Evolutionary conservation across 345 rosid species (phyloP).

Genomic region (Pseudoturritis turrita): DNA sequence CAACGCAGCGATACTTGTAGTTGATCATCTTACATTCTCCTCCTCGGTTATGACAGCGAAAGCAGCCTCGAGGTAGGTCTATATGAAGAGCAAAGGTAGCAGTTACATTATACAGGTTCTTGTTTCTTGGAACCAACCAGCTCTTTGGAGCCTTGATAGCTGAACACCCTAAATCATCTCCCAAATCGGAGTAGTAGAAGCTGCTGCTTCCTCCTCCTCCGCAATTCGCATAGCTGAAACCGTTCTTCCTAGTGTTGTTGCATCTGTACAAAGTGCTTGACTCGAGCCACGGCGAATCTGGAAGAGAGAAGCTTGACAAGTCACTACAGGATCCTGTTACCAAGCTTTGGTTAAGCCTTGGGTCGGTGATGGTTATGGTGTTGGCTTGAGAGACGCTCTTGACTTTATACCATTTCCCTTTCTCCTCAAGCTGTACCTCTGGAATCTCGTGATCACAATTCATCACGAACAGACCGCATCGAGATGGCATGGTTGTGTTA

Average conservation of each 20-base stretch:
- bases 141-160: conserved; percentile 14
- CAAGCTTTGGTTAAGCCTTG: not conserved
- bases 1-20: not conserved
- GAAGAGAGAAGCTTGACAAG: conserved; percentile 30
- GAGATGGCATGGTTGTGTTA: not conserved
- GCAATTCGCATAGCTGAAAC: not conserved
- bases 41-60: not conserved
- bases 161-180: conserved; percentile 34
- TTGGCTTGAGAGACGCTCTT: conserved; percentile 28
- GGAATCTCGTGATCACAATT: conserved; percentile 13
- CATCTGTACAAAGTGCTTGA: conserved; percentile 31
- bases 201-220: not conserved
- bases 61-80: not conserved
- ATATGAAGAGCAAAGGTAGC: conserved; percentile 24
- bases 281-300: conserved; percentile 19
- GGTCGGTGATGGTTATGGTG: conserved; percentile 23
- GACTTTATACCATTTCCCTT: conserved; percentile 24
- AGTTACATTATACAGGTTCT: not conserved
- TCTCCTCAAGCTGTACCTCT: conserved; percentile 31
- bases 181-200: not conserved
- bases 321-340: conserved; percentile 6
- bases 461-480: conserved; percentile 30
- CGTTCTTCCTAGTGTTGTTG: not conserved
- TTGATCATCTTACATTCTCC: conserved; percentile 15
- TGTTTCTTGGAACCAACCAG: not conserved